Evolutionary conservation across 441 rosid species (phyloP).

Genomic region (Codiaeum variegatum): DNA sequence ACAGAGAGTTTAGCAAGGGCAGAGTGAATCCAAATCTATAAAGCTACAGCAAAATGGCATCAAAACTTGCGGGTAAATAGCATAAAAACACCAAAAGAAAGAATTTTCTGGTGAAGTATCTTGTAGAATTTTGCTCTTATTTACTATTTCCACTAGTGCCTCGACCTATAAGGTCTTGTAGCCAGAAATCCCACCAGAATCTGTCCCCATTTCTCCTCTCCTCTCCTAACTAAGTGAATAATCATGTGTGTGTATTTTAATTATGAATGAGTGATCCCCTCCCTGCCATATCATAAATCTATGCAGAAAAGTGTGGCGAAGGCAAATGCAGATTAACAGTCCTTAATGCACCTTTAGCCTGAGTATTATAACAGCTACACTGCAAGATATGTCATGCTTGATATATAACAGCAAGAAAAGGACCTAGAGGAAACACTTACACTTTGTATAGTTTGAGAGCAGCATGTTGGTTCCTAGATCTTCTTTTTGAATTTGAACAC

Average conservation of each 20-base stretch:
- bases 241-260: neutral
- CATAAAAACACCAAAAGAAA: neutral
- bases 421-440: constrained; percentile 32
- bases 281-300: neutral
- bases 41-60: neutral
- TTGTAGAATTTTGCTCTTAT: neutral
- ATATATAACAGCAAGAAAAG: constrained; percentile 8
- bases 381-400: neutral
- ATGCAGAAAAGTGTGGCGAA: neutral
- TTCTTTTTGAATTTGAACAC: constrained; percentile 32
- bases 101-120: constrained; percentile 1
- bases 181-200: neutral
- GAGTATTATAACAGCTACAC: neutral
- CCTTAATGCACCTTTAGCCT: neutral
- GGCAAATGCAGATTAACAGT: neutral
- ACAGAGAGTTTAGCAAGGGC: neutral
- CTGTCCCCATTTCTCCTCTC: neutral
- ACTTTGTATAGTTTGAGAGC: constrained; percentile 29
- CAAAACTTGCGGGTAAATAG: neutral
- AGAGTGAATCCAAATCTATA: neutral
- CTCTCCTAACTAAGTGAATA: neutral
- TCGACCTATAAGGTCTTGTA: neutral
- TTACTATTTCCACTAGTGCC: neutral
- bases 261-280: neutral
- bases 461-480: constrained; percentile 30